These are phyloP conservation scores for Ustilago cynodontis DNA, from an alignment of 1,284 basidiomycete species.

Conservation along the genomic window DNA sequence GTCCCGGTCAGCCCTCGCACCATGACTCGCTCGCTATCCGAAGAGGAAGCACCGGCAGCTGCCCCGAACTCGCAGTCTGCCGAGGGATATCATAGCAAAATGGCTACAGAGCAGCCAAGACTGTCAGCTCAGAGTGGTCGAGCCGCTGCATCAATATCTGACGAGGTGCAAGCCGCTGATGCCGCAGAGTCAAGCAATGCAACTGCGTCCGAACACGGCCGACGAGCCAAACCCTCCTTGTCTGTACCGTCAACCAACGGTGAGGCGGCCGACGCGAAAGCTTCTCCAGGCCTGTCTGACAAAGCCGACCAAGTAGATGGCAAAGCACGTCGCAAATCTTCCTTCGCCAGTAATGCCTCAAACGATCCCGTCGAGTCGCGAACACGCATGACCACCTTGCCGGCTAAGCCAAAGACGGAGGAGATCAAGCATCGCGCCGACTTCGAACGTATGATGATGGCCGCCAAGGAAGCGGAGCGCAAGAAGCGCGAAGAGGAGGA, in stretches of 20 bases:
- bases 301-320: constrained; percentile 41
- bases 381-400: constrained; percentile 81
- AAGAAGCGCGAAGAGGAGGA: constrained; percentile 53
- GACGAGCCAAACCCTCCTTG: background rate
- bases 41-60: background rate
- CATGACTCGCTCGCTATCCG: background rate
- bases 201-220: background rate
- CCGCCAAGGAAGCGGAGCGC: constrained; percentile 50
- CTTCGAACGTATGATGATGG: constrained; percentile 92
- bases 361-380: constrained; percentile 71
- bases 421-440: constrained; percentile 86
- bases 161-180: constrained; percentile 31
- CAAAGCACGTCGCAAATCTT: constrained; percentile 40
- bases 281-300: constrained; percentile 35
- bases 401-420: constrained; percentile 84
- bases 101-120: background rate
- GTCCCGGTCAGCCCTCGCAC: constrained; percentile 30
- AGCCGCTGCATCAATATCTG: constrained; percentile 26
- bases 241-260: constrained; percentile 1
- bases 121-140: background rate
- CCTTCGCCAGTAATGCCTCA: constrained; percentile 16
- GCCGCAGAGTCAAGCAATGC: constrained; percentile 10
- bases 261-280: background rate
- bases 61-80: background rate
- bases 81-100: background rate